Evolutionary conservation across 192 early-diverging fungal species (phyloP), one percentile per base, ranked within the genome.

Genomic region (Helicostylum pulchrum): DNA sequence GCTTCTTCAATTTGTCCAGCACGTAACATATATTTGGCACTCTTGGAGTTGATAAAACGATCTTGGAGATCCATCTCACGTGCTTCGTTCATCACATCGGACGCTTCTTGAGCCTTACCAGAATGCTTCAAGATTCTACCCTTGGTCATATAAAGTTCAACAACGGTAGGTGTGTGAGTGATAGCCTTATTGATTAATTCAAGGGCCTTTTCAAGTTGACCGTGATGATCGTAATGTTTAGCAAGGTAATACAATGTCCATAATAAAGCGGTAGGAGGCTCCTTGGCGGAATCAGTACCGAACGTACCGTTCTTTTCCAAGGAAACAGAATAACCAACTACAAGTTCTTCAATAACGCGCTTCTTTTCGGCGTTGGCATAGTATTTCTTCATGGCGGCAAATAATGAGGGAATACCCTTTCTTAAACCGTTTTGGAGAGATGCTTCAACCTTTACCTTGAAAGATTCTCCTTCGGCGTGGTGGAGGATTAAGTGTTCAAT

Each of bases 241-340:
- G 95, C 93, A 58, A 97, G 79, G 71, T 92, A 99, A 72, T 92
- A 93, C 26, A 85, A 78, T n/a, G 90, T 87, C 96, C 96, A 99
- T 36, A 94, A 80, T 5, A 84, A 74, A 7, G 89, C 88, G 15
- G 88, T 88, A 15, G 91, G 87, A 10, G 89, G 85, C 64, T 98
- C 65, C 5, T 42, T 56, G 61, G 65, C 73, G 53, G 72, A 73
- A 14, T 79, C 70, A 1, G 39, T 55, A 61, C 65, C 70, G 36
- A 83, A 85, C 2, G 59, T 75, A 15, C 74, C 76, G 23, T 62
- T 62, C 23, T 76, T 77, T 55, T 79, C 76, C 30, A 88, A 57
- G 51, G 79, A 77, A 14, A 71, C 66, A 3, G 70, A 54, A 61
- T 91, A 95, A 36, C 81, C 83, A 53, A 85, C 73, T 15, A 90